Conservation (phyloP, 2,329 filamentous ascomycete genomes). For the Fusarium devonianum region DNA sequence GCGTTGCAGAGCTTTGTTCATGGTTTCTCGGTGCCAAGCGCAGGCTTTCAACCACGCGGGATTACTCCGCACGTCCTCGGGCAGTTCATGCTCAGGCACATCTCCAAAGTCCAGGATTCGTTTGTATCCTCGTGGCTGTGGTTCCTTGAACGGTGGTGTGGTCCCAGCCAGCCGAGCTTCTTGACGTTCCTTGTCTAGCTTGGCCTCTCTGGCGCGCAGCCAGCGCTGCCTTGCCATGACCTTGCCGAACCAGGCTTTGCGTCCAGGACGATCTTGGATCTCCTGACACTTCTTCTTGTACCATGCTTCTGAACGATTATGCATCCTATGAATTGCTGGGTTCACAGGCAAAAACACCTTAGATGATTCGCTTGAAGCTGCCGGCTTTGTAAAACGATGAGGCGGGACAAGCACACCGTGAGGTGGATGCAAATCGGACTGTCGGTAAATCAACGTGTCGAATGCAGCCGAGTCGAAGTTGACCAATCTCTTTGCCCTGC, state of each 20-base stretch:
- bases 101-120: constrained; percentile 48
- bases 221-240: constrained; percentile 50
- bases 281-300: constrained; percentile 56
- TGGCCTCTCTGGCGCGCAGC: constrained; percentile 36
- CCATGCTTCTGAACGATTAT: constrained; percentile 55
- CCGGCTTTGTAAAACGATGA: constrained; percentile 4
- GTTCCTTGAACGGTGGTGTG: constrained; percentile 35
- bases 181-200: constrained; percentile 20
- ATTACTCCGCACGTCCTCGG: constrained; percentile 54
- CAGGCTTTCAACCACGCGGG: constrained; percentile 54
- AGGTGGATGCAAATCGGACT: constrained; percentile 41
- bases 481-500: constrained; percentile 14
- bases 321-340: constrained; percentile 58
- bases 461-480: constrained; percentile 43
- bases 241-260: constrained; percentile 61
- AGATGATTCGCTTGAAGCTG: constrained; percentile 34
- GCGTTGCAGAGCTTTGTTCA: constrained; percentile 15
- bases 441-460: constrained; percentile 51
- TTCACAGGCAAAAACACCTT: constrained; percentile 57
- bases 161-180: constrained; percentile 11
- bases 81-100: constrained; percentile 51
- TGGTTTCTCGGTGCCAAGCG: constrained; percentile 47
- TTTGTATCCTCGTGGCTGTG: constrained; percentile 42
- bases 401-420: constrained; percentile 23
- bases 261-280: constrained; percentile 55